Evolutionary conservation across 176 grass and related monocot species (phyloP).

Genomic region (Zea mays): DNA sequence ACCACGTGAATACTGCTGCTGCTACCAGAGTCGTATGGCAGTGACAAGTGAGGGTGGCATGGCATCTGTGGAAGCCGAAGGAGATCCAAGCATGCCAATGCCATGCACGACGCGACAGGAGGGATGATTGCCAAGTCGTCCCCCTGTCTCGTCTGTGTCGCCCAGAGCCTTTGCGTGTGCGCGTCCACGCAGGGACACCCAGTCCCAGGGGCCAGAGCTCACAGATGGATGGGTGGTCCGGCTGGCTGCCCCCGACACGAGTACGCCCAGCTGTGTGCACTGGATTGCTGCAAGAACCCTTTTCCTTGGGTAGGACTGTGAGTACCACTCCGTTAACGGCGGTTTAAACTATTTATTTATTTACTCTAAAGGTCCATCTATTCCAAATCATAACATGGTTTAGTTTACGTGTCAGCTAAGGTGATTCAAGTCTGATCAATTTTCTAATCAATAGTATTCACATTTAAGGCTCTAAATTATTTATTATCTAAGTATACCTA

Average conservation of each 20-base stretch:
- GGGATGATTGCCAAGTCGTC: constrained; percentile 38
- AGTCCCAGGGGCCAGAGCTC: background rate
- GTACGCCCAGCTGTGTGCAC: background rate
- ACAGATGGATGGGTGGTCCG: background rate
- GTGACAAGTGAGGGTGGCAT: background rate
- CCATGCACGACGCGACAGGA: constrained; percentile 28
- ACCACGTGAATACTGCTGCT: background rate
- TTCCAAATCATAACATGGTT: too few species aligned
- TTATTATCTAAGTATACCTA: too few species aligned
- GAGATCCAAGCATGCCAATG: constrained; percentile 25
- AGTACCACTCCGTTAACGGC: too few species aligned
- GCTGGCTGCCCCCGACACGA: background rate
- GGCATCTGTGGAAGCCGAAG: background rate
- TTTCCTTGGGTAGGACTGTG: too few species aligned
- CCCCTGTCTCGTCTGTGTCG: constrained; percentile 36
- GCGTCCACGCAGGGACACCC: background rate
- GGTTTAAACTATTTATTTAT: too few species aligned
- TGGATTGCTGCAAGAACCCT: too few species aligned
- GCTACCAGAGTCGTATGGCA: background rate
- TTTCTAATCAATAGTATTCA: too few species aligned
- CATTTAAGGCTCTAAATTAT: too few species aligned
- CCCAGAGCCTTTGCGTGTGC: constrained; percentile 32
- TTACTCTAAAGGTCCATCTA: too few species aligned
- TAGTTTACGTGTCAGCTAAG: too few species aligned
- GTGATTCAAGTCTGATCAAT: too few species aligned